These are phyloP conservation scores for Elongisporangium prolatum DNA, from an alignment of 352 stramenopile genomes.

Conservation along the genomic window DNA sequence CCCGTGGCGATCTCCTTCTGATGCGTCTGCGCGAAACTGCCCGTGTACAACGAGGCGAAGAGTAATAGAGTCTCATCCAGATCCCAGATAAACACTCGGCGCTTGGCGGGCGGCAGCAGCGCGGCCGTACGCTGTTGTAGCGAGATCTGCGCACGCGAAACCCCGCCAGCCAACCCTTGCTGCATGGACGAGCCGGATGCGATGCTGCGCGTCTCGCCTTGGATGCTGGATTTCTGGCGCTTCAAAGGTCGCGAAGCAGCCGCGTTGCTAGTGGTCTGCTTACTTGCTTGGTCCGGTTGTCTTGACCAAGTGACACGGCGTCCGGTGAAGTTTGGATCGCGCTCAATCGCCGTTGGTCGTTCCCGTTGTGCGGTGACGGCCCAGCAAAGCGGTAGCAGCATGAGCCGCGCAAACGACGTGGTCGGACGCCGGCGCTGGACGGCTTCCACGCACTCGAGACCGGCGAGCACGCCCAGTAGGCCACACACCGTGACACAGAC, in stretches of 20 bases:
- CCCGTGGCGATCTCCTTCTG: constrained; percentile 53
- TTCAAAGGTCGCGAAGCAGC: constrained; percentile 23
- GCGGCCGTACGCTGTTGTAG: too few relatives aligned
- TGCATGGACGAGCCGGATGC: not conserved
- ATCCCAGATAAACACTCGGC: constrained; percentile 78
- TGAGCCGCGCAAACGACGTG: constrained; percentile 13
- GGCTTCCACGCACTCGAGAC: constrained; percentile 59
- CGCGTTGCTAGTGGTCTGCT: too few relatives aligned
- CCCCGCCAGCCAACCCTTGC: too few relatives aligned
- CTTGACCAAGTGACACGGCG: too few relatives aligned
- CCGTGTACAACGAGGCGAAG: constrained; percentile 77
- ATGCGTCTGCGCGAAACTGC: constrained; percentile 55
- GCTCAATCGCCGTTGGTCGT: constrained; percentile 6
- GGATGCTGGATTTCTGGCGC: constrained; percentile 21
- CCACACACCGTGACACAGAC: constrained; percentile 63
- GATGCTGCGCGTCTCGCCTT: not conserved
- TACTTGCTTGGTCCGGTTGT: too few relatives aligned
- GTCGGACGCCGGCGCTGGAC: constrained; percentile 20
- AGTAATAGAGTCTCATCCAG: constrained; percentile 80
- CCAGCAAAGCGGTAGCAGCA: constrained; percentile 15
- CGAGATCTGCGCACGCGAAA: too few relatives aligned
- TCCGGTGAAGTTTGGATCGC: not conserved
- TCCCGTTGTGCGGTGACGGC: not conserved
- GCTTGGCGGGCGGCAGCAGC: constrained; percentile 7
- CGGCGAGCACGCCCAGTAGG: constrained; percentile 38